These are phyloP conservation scores for Mycena albidolilacea DNA, from an alignment of 768 basidiomycete species.

Conservation along the genomic window DNA sequence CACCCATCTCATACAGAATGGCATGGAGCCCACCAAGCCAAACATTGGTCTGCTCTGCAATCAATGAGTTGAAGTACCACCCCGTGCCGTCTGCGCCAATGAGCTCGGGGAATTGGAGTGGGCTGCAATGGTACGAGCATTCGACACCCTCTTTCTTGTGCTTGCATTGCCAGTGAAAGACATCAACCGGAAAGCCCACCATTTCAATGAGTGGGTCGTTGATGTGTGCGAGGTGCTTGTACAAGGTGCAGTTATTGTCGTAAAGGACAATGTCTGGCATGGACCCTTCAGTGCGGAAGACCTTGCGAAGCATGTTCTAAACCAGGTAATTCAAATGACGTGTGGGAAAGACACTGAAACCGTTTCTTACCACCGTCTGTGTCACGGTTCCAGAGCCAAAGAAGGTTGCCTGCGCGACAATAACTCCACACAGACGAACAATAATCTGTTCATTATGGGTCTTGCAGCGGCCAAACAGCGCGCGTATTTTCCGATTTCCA, in stretches of 20 bases:
- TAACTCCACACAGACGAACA: too few relatives aligned
- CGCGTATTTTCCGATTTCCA: slow-evolving; percentile 25
- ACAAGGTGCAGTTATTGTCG: slow-evolving; percentile 46
- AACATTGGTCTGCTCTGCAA: slow-evolving; percentile 51
- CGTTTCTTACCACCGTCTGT: background rate
- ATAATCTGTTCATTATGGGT: too few relatives aligned
- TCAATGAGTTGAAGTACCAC: slow-evolving; percentile 54
- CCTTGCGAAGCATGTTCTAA: background rate
- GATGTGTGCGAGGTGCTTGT: slow-evolving; percentile 34
- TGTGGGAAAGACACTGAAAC: too few relatives aligned
- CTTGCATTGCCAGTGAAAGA: slow-evolving; percentile 37
- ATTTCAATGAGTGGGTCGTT: slow-evolving; percentile 38
- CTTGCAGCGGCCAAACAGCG: too few relatives aligned
- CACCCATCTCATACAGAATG: background rate
- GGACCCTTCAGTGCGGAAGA: slow-evolving; percentile 2
- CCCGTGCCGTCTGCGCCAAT: slow-evolving; percentile 26
- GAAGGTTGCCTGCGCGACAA: slow-evolving; percentile 14
- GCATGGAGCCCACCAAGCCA: background rate
- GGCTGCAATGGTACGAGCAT: slow-evolving; percentile 51
- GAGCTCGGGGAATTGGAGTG: slow-evolving; percentile 45
- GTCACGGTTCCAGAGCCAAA: slow-evolving; percentile 42
- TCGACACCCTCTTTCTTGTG: slow-evolving; percentile 46
- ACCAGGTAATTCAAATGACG: too few relatives aligned
- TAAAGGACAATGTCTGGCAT: slow-evolving; percentile 45
- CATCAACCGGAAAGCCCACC: slow-evolving; percentile 50